Conservation (phyloP, 148 eudicot genomes). For the Simmondsia chinensis region DNA sequence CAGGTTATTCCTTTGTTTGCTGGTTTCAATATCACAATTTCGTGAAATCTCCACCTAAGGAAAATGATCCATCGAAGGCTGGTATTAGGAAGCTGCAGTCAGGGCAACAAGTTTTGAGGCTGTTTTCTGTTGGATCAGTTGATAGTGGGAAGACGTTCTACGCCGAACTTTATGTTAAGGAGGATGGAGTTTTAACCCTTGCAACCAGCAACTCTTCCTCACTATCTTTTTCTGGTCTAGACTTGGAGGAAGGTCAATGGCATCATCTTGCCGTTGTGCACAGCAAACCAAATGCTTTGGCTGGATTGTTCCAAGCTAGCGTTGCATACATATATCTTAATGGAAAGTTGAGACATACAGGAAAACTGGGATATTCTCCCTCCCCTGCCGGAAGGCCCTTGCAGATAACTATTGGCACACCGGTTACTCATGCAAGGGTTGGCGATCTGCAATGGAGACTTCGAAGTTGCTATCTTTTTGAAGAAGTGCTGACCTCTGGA, state of each 20-base stretch:
- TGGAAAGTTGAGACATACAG: constrained; percentile 89
- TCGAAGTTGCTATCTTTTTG: constrained; percentile 90
- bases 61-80: constrained; percentile 39
- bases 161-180: constrained; percentile 88
- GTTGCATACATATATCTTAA: constrained; percentile 85
- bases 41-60: constrained; percentile 49
- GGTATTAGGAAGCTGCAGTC: constrained; percentile 32
- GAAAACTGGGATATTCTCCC: constrained; percentile 96
- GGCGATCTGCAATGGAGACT: constrained; percentile 86
- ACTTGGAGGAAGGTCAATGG: constrained; percentile 94
- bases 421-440: constrained; percentile 57
- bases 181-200: constrained; percentile 84
- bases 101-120: constrained; percentile 59
- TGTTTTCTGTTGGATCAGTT: constrained; percentile 86
- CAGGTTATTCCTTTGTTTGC: constrained; percentile 97
- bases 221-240: constrained; percentile 77
- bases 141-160: constrained; percentile 65
- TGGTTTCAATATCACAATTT: constrained; percentile 93
- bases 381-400: constrained; percentile 92
- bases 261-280: constrained; percentile 98
- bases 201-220: constrained; percentile 88
- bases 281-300: constrained; percentile 99
- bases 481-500: constrained; percentile 87
- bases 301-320: constrained; percentile 98
- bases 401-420: constrained; percentile 91